Evolutionary conservation across 225 moss, liverwort and hornwort genomes (phyloP).

Genomic region (Neckera pumila): DNA sequence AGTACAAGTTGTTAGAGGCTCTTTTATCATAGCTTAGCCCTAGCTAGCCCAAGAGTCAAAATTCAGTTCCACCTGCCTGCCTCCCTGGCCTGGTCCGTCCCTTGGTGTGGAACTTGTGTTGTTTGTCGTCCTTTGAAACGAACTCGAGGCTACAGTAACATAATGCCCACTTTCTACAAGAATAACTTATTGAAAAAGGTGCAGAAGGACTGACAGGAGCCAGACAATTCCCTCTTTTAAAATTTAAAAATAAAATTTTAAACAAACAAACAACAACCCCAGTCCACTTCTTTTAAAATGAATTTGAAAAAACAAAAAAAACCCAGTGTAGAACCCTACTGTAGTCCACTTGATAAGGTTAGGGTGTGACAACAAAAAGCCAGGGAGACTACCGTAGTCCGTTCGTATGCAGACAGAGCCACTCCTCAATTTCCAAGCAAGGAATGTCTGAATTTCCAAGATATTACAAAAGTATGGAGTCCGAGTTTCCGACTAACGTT

Average conservation of each 20-base stretch:
- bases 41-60: neutral
- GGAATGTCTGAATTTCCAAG: neutral
- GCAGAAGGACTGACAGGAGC: neutral
- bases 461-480: neutral
- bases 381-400: neutral
- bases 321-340: neutral
- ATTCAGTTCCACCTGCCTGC: neutral
- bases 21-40: neutral
- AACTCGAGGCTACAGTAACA: neutral
- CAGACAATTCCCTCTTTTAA: too few relatives aligned
- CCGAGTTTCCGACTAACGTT: neutral
- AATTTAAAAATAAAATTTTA: neutral
- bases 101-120: constrained; percentile 16
- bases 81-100: too few relatives aligned
- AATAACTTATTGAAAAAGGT: neutral
- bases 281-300: neutral
- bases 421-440: neutral
- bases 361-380: neutral
- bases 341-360: neutral
- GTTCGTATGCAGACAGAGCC: neutral
- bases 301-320: neutral
- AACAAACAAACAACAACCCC: neutral
- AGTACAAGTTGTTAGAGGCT: neutral
- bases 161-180: neutral
- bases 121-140: constrained; percentile 12